phyloP scores from a whole-genome alignment of 1,284 basidiomycete genomes.

The Marasmius fiardii region DNA sequence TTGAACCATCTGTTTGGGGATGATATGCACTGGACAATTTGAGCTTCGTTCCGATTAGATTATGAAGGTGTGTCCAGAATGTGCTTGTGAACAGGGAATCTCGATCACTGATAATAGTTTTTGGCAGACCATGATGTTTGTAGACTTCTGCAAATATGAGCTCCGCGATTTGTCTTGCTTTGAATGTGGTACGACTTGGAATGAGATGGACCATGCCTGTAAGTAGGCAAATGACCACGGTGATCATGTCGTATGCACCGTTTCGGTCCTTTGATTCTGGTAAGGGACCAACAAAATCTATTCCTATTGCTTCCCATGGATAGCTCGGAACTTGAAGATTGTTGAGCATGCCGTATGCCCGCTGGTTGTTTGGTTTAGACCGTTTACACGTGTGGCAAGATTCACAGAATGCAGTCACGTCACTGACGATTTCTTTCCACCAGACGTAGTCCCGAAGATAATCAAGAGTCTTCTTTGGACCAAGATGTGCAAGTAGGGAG shows the following conservation, averaged over 20 bases:
- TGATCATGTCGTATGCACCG: slow-evolving; percentile 25
- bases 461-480: slow-evolving; percentile 21
- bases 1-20: slow-evolving; percentile 22
- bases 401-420: slow-evolving; percentile 23
- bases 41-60: slow-evolving; percentile 19
- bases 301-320: slow-evolving; percentile 28
- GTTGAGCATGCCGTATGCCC: slow-evolving; percentile 24
- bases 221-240: slow-evolving; percentile 31
- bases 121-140: slow-evolving; percentile 23
- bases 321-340: slow-evolving; percentile 18
- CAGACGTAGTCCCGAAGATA: slow-evolving; percentile 26
- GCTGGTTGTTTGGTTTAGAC: slow-evolving; percentile 22
- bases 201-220: slow-evolving; percentile 30
- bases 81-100: slow-evolving; percentile 20
- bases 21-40: slow-evolving; percentile 23
- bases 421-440: slow-evolving; percentile 24
- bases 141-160: slow-evolving; percentile 22
- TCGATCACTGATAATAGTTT: slow-evolving; percentile 20
- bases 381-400: slow-evolving; percentile 23
- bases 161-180: slow-evolving; percentile 19
- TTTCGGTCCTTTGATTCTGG: slow-evolving; percentile 24
- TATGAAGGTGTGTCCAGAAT: slow-evolving; percentile 23
- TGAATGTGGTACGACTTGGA: slow-evolving; percentile 18
- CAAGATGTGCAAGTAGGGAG: slow-evolving; percentile 26
- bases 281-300: slow-evolving; percentile 36